Evolutionary conservation across 768 basidiomycete genomes (phyloP).

Genomic region (Neoboletus subvelutipes): DNA sequence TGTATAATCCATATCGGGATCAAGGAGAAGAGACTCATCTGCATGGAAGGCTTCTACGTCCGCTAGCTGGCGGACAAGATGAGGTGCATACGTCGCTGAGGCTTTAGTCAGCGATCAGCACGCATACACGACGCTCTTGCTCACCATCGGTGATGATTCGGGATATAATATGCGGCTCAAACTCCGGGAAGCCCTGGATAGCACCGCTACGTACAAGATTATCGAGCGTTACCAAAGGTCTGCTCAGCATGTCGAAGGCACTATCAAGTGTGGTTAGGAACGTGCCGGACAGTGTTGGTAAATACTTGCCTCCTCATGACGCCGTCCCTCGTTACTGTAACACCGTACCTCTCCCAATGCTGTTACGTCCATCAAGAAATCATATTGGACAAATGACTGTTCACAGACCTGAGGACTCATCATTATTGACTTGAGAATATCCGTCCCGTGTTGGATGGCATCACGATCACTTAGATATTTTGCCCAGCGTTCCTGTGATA

Average conservation of each 20-base stretch:
- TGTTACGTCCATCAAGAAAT: conserved; percentile 17
- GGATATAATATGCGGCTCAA: conserved; percentile 52
- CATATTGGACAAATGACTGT: too few relatives aligned
- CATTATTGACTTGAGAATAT: conserved; percentile 33
- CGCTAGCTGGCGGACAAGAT: conserved; percentile 69
- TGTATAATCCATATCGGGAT: conserved; percentile 69
- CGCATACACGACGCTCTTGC: conserved; percentile 9
- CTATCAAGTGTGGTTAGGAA: conserved; percentile 38
- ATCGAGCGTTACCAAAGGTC: conserved; percentile 49
- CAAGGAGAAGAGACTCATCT: conserved; percentile 71
- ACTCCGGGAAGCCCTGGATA: conserved; percentile 36
- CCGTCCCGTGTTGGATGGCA: conserved; percentile 35
- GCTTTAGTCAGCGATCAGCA: background rate
- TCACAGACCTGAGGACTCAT: conserved; percentile 44
- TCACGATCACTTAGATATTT: conserved; percentile 34
- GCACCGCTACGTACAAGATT: conserved; percentile 47
- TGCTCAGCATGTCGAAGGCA: conserved; percentile 70
- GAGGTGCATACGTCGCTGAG: conserved; percentile 60
- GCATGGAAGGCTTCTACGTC: conserved; percentile 72
- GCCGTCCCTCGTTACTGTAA: conserved; percentile 44
- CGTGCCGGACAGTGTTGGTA: background rate
- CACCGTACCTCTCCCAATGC: conserved; percentile 44
- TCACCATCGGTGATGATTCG: conserved; percentile 74
- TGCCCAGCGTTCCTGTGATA: conserved; percentile 45
- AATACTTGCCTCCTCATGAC: conserved; percentile 40